A percentile compares a stretch with the other conserved stretches of the same genome.
Conservation (phyloP, 768 basidiomycete genomes). For the Macrolepiota fuliginosa region DNA sequence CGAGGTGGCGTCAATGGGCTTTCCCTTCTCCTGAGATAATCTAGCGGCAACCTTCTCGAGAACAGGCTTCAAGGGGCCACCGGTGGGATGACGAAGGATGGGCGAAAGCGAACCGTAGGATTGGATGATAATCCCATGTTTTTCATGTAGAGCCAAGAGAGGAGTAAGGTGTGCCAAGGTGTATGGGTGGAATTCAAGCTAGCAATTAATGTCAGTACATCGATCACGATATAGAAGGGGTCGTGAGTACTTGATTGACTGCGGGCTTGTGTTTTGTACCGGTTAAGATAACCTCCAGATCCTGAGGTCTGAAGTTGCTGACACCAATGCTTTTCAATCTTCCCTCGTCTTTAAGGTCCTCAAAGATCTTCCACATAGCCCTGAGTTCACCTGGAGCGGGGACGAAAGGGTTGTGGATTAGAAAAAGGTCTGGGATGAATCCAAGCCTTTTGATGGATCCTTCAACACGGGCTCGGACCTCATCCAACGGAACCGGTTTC, state of each 20-base stretch:
- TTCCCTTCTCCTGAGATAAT: conserved; percentile 19
- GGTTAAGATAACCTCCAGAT: conserved; percentile 40
- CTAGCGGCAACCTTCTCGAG: conserved; percentile 31
- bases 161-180: conserved; percentile 30
- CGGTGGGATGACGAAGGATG: conserved; percentile 32
- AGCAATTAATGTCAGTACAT: no score
- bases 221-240: no score
- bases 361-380: conserved; percentile 49
- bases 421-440: conserved; percentile 48
- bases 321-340: conserved; percentile 46
- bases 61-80: conserved; percentile 37
- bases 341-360: conserved; percentile 42
- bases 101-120: conserved; percentile 38
- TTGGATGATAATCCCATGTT: conserved; percentile 35
- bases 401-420: conserved; percentile 45
- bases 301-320: conserved; percentile 47
- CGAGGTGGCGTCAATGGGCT: conserved; percentile 19
- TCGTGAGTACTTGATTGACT: conserved; percentile 42
- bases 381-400: conserved; percentile 23
- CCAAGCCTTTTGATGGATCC: conserved; percentile 46
- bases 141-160: conserved; percentile 30
- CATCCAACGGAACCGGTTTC: conserved; percentile 23
- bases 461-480: conserved; percentile 40
- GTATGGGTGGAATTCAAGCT: conserved; percentile 35
- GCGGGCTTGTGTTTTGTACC: conserved; percentile 48